These are phyloP conservation scores for Lodderomyces metapsilosis DNA, from an alignment of 1,139 yeast genomes.

Conservation along the genomic window DNA sequence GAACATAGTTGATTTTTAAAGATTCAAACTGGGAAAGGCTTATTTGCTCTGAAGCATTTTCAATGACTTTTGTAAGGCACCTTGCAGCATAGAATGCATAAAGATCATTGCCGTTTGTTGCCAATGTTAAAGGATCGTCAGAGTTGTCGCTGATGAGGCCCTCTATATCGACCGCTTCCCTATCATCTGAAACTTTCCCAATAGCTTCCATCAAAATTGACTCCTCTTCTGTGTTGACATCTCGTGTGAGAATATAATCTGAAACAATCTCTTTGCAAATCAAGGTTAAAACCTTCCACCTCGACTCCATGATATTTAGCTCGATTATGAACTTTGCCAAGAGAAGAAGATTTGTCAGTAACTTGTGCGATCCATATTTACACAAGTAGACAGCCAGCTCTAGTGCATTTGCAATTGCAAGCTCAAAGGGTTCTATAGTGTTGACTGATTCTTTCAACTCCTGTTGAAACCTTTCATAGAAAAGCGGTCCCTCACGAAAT, in stretches of 20 bases:
- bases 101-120: slow-evolving; percentile 7
- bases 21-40: slow-evolving; percentile 26
- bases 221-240: slow-evolving; percentile 3
- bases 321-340: slow-evolving; percentile 16
- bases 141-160: background rate
- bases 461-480: slow-evolving; percentile 14
- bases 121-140: background rate
- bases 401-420: slow-evolving; percentile 49
- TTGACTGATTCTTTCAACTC: slow-evolving; percentile 15
- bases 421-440: slow-evolving; percentile 14
- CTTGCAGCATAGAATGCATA: slow-evolving; percentile 27
- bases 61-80: slow-evolving; percentile 22
- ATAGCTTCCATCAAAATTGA: background rate
- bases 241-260: slow-evolving; percentile 23
- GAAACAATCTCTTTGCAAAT: slow-evolving; percentile 27
- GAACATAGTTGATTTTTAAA: slow-evolving; percentile 28
- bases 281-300: slow-evolving; percentile 12
- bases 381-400: slow-evolving; percentile 39
- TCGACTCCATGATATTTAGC: slow-evolving; percentile 8
- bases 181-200: background rate
- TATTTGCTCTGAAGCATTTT: slow-evolving; percentile 27
- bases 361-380: slow-evolving; percentile 9
- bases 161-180: background rate
- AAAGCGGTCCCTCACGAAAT: slow-evolving; percentile 15
- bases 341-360: slow-evolving; percentile 9